Percentiles rank a stretch among this genome's conserved stretches.
These are phyloP conservation scores for Oryza glumipatula DNA, from an alignment of 176 grass and related monocot genomes.

Conservation along the genomic window DNA sequence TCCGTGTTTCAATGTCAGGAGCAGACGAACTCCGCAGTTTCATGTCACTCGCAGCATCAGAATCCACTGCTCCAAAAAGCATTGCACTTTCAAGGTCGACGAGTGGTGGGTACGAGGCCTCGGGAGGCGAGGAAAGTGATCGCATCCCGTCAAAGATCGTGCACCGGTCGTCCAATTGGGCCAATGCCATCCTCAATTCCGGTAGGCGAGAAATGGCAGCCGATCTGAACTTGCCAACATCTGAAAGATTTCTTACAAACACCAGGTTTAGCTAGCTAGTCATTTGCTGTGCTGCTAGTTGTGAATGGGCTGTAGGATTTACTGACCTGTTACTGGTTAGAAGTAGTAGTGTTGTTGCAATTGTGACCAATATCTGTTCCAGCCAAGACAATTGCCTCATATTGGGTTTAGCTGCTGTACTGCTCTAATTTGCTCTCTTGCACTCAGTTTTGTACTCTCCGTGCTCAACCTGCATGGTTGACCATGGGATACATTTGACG, in stretches of 20 bases:
- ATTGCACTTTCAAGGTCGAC: slow-evolving; percentile 68
- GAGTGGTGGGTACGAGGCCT: slow-evolving; percentile 80
- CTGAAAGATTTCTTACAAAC: slow-evolving; percentile 31
- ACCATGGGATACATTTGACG: background rate
- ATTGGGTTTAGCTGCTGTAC: background rate
- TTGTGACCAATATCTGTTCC: background rate
- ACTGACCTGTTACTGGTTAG: background rate
- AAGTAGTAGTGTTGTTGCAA: background rate
- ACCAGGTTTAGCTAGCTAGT: slow-evolving; percentile 20
- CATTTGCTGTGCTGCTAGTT: slow-evolving; percentile 4
- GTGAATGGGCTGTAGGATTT: background rate
- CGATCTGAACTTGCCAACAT: slow-evolving; percentile 39
- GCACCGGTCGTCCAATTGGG: slow-evolving; percentile 81
- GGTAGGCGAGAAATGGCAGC: slow-evolving; percentile 20
- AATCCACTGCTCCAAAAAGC: slow-evolving; percentile 45
- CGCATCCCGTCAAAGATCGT: slow-evolving; percentile 74
- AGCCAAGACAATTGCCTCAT: background rate
- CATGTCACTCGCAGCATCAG: slow-evolving; percentile 40
- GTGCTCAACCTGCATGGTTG: background rate
- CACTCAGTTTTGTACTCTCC: background rate
- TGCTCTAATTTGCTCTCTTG: background rate
- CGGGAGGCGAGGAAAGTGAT: slow-evolving; percentile 76
- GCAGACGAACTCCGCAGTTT: slow-evolving; percentile 48
- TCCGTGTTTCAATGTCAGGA: slow-evolving; percentile 61
- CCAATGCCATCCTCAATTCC: slow-evolving; percentile 53